Conservation (phyloP, 2,329 filamentous ascomycete species). For the Podosphaera aphanis region DNA sequence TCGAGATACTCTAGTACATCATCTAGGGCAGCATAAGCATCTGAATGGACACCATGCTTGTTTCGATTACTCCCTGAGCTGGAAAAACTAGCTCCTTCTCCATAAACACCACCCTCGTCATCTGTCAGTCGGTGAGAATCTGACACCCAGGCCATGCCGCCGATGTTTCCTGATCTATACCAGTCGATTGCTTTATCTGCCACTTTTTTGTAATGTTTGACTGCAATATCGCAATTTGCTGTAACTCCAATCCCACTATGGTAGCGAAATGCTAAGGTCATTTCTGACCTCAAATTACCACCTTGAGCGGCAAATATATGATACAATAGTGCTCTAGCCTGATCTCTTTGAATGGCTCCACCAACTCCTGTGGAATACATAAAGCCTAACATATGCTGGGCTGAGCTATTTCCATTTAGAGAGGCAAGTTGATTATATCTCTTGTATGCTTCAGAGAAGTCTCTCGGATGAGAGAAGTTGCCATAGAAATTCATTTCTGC, state of each 20-base stretch:
- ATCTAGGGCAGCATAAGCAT: constrained; percentile 66
- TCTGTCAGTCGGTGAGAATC: constrained; percentile 76
- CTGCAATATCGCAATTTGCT: constrained; percentile 64
- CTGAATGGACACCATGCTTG: constrained; percentile 47
- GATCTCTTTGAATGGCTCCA: constrained; percentile 56
- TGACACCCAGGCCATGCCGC: constrained; percentile 52
- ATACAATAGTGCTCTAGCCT: constrained; percentile 78
- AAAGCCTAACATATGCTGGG: constrained; percentile 85
- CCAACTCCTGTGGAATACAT: constrained; percentile 90
- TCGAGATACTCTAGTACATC: constrained; percentile 82
- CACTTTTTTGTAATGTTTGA: constrained; percentile 74
- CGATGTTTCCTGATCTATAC: constrained; percentile 74
- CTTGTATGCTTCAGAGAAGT: constrained; percentile 57
- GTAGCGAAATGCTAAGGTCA: constrained; percentile 78
- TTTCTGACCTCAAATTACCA: constrained; percentile 67
- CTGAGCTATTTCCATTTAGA: constrained; percentile 65
- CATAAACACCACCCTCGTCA: constrained; percentile 77
- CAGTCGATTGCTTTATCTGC: constrained; percentile 81
- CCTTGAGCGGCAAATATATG: constrained; percentile 79
- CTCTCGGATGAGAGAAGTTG: constrained; percentile 68
- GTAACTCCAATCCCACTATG: constrained; percentile 66
- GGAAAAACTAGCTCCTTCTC: constrained; percentile 75
- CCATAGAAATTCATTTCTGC: constrained; percentile 94
- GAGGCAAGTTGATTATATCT: constrained; percentile 60
- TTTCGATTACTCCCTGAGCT: constrained; percentile 69